Percentiles rank a stretch among this genome's conserved stretches.
Evolutionary conservation across 2,329 filamentous ascomycete species (phyloP).

Genomic region (Hypoxylon rubiginosum): DNA sequence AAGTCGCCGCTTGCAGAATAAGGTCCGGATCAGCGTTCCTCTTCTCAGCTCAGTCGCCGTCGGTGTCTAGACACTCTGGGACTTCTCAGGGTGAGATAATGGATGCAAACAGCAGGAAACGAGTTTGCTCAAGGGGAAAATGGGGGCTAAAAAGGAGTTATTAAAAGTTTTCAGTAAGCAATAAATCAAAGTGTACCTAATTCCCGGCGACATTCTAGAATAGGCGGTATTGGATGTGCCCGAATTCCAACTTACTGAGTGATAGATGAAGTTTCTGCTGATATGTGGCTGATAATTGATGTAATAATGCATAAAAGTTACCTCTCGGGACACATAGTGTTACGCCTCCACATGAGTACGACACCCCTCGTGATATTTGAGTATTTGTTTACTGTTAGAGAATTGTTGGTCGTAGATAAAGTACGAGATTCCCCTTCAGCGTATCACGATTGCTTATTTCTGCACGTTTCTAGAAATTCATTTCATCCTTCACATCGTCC

Average conservation of each 20-base stretch:
- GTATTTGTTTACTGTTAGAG: not conserved
- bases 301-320: not conserved
- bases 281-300: not conserved
- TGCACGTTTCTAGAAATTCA: not conserved
- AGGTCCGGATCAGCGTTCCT: slow-evolving; percentile 8
- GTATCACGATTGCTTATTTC: not conserved
- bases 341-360: not conserved
- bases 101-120: not conserved
- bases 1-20: slow-evolving; percentile 26
- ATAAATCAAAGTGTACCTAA: not conserved
- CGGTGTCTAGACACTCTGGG: not conserved
- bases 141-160: not conserved
- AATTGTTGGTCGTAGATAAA: not conserved
- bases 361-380: not conserved
- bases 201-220: slow-evolving; percentile 1
- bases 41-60: not conserved
- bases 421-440: not conserved
- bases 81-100: not conserved
- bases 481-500: not conserved
- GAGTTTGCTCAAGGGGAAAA: not conserved
- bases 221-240: not conserved
- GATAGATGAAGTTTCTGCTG: not conserved
- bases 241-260: not conserved
- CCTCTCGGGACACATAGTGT: not conserved
- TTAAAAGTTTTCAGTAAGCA: slow-evolving; percentile 11